Base-by-base conservation (phyloP, 805 yeast genomes). In the Geotrichum ghanense region DNA sequence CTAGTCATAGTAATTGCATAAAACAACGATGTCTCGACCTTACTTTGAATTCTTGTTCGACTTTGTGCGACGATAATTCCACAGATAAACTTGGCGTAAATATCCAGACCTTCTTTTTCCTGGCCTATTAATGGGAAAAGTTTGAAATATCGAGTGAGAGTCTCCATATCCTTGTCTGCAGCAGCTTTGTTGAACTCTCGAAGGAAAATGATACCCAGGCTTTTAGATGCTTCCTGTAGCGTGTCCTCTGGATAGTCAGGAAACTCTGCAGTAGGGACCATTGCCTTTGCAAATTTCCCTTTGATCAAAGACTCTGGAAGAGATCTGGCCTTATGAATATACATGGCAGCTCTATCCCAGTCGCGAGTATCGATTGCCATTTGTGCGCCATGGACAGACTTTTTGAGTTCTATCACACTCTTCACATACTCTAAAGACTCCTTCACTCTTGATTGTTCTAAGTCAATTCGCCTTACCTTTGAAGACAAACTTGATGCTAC, bases 21-120 rank as follows among this genome's bases (percentile, higher is more conserved):
- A 43, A 68, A 62, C 43, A 48, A 42, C 42, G 45, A 14, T 42
- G 43, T 14, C 44, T 26, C n/a, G 41, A 34, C 22, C 34, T 45
- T 17, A 20, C 51, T 46, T 39, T 53, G 52, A 45, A 88, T 72
- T 48, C 88, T 70, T 35, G 72, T 69, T 48, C 95, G 75, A 49
- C 87, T 78, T 50, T 89, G 87, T 23, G 81, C 80, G 17, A 88
- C 81, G 26, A 92, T 81, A 46, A 89, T 83, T 49, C 80, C 77
- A 61, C 95, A 84, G 41, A 92, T 83, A 61, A 90, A 92, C 56
- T 74, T 77, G 16, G 96, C 83, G 63, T 92, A 92, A 52, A 86
- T 78, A 37, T 75, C 76, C 40, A 92, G 65, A 0, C 98, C 98
- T 16, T 73, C 63, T 20, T 73, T 73, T 48, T 77, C 76, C 58